These are phyloP conservation scores for Marchantia polymorpha DNA, from an alignment of 225 moss, liverwort and hornwort genomes.

Conservation along the genomic window DNA sequence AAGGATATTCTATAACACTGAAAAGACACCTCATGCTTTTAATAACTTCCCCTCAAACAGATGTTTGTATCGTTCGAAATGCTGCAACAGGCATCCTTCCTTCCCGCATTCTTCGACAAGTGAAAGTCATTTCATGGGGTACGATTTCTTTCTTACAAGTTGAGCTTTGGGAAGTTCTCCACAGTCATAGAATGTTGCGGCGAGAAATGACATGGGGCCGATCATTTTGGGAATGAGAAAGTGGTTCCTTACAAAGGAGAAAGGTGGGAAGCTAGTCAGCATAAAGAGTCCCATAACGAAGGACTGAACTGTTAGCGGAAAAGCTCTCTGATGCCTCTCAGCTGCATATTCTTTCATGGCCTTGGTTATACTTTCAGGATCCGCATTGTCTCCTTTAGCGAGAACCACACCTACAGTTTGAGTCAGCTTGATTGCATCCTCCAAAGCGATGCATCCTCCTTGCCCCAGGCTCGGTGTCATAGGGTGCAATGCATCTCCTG, in stretches of 20 bases:
- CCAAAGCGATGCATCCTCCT: slow-evolving; percentile 63
- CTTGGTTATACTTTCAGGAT: slow-evolving; percentile 19
- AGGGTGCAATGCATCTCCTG: slow-evolving; percentile 66
- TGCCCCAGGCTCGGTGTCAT: slow-evolving; percentile 64
- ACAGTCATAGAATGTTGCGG: slow-evolving; percentile 32
- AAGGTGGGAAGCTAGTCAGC: slow-evolving; percentile 15
- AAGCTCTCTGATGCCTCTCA: slow-evolving; percentile 32
- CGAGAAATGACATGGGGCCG: slow-evolving; percentile 12
- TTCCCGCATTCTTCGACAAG: no score
- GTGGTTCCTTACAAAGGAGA: slow-evolving; percentile 26
- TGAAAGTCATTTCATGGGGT: not conserved
- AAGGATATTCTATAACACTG: no score
- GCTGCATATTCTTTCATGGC: slow-evolving; percentile 37
- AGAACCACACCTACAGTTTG: slow-evolving; percentile 29
- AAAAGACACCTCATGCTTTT: no score
- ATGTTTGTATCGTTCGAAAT: no score
- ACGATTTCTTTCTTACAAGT: not conserved
- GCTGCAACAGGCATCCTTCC: no score
- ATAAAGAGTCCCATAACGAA: slow-evolving; percentile 25
- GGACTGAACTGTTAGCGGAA: slow-evolving; percentile 23
- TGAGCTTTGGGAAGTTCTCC: slow-evolving; percentile 28
- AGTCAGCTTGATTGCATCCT: slow-evolving; percentile 58
- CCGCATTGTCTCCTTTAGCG: slow-evolving; percentile 6
- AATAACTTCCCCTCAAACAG: no score
- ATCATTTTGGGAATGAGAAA: slow-evolving; percentile 26